Percentiles rank a stretch among this genome's conserved stretches.
phyloP scores from a whole-genome alignment of 208 protist species.

The Wallacemonas sp. region DNA sequence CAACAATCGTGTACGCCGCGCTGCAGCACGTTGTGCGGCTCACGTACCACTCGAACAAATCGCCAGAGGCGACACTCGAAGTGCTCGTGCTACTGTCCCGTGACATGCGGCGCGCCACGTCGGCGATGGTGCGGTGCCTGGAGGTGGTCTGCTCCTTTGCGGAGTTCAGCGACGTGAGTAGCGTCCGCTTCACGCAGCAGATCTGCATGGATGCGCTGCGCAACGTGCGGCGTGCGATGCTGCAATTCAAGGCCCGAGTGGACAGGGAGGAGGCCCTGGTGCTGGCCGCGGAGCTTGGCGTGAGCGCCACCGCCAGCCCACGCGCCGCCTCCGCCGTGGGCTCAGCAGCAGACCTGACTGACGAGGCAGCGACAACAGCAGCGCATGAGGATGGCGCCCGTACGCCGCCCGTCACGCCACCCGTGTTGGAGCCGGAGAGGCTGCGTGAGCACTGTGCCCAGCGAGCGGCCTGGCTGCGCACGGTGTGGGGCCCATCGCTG shows the following conservation, averaged over 20 bases:
- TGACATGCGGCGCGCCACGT: constrained; percentile 58
- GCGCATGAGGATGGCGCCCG: constrained; percentile 12
- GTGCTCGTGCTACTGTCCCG: constrained; percentile 45
- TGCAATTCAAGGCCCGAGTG: constrained; percentile 49
- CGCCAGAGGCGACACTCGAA: background rate
- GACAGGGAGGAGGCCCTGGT: constrained; percentile 25
- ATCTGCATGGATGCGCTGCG: constrained; percentile 68
- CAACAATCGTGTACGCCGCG: constrained; percentile 59
- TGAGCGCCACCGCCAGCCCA: background rate
- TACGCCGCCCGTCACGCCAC: background rate
- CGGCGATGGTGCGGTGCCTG: constrained; percentile 53
- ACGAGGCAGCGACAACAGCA: no score
- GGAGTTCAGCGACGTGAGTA: constrained; percentile 39
- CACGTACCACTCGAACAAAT: constrained; percentile 31
- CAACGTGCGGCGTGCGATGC: constrained; percentile 56
- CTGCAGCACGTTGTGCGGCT: constrained; percentile 67
- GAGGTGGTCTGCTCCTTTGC: constrained; percentile 49
- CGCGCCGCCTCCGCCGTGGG: background rate
- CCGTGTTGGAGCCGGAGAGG: constrained; percentile 7
- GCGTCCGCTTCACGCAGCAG: constrained; percentile 66
- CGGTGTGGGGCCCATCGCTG: constrained; percentile 58
- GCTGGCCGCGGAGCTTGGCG: constrained; percentile 4
- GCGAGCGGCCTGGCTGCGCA: constrained; percentile 35
- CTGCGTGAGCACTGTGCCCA: constrained; percentile 21
- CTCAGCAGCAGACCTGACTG: background rate